These are phyloP conservation scores for Ogataea neopini DNA, from an alignment of 805 yeast species.

Conservation along the genomic window DNA sequence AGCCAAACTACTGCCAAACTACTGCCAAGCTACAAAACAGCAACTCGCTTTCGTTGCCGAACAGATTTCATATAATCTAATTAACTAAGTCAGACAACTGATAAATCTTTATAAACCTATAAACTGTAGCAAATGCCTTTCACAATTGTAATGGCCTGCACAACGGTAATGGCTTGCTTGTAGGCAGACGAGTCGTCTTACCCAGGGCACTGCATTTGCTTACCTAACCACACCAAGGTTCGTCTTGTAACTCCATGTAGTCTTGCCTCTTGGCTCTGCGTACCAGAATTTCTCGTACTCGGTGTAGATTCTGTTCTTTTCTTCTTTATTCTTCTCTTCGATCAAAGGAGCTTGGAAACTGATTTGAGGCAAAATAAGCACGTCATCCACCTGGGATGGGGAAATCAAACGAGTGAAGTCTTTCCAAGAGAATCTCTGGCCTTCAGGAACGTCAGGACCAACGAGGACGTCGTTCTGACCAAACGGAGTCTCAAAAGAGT, in stretches of 20 bases:
- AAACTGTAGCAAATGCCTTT: too few relatives aligned
- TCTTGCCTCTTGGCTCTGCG: conserved; percentile 29
- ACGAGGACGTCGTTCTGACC: conserved; percentile 6
- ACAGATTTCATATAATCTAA: too few relatives aligned
- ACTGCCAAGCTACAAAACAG: too few relatives aligned
- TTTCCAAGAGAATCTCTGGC: conserved; percentile 22
- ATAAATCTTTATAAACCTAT: too few relatives aligned
- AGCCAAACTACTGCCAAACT: too few relatives aligned
- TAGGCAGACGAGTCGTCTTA: too few relatives aligned
- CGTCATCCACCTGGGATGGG: conserved; percentile 26
- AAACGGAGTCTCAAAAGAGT: conserved; percentile 9
- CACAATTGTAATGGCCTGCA: too few relatives aligned
- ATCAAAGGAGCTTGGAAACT: conserved; percentile 21
- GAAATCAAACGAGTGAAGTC: conserved; percentile 21
- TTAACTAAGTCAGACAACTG: too few relatives aligned
- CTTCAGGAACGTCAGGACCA: conserved; percentile 22
- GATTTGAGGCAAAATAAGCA: conserved; percentile 21
- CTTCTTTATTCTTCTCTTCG: conserved; percentile 5
- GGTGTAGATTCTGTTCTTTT: conserved; percentile 7
- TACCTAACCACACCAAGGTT: conserved; percentile 12
- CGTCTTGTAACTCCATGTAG: conserved; percentile 18
- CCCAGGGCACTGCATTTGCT: too few relatives aligned
- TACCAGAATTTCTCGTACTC: conserved; percentile 16
- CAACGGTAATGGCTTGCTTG: too few relatives aligned
- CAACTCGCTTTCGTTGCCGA: too few relatives aligned